These are phyloP conservation scores for Rhodamnia argentea DNA, from an alignment of 345 rosid species.

Conservation along the genomic window DNA sequence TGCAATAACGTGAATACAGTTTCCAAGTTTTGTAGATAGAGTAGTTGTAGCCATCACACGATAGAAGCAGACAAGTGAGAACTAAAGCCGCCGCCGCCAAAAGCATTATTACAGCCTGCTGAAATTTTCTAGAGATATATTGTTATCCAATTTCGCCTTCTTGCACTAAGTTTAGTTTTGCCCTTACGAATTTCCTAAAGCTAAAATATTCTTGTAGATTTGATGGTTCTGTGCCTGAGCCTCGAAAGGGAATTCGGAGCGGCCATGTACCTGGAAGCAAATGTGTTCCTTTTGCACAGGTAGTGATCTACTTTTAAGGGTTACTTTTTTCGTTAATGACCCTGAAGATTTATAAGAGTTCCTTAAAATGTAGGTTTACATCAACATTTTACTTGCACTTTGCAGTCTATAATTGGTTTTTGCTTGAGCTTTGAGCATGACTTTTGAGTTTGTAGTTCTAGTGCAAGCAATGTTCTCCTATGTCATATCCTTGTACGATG, in stretches of 20 bases:
- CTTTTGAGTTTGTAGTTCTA: not conserved
- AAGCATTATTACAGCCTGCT: not conserved
- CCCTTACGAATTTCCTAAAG: not conserved
- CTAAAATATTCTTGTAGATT: slow-evolving; percentile 32
- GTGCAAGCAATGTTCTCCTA: not conserved
- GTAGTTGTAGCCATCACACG: not conserved
- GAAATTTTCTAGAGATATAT: not conserved
- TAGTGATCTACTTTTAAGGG: slow-evolving; percentile 6
- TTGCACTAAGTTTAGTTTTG: not conserved
- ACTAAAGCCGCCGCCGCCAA: not conserved
- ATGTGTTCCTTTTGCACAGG: slow-evolving; percentile 85
- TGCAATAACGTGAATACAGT: not conserved
- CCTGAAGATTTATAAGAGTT: not conserved
- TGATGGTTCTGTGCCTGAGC: slow-evolving; percentile 88
- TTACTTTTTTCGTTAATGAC: not conserved
- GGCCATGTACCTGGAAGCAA: slow-evolving; percentile 98
- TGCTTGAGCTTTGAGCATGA: not conserved
- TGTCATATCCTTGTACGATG: not conserved
- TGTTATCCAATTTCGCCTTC: not conserved
- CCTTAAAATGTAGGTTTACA: not conserved
- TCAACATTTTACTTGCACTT: not conserved
- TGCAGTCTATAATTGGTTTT: not conserved
- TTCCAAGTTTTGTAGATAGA: not conserved
- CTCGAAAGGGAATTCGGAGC: slow-evolving; percentile 84
- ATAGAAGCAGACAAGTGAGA: not conserved